These are phyloP conservation scores for Colletotrichum spinosum DNA, from an alignment of 2,329 filamentous ascomycete species.

Conservation along the genomic window DNA sequence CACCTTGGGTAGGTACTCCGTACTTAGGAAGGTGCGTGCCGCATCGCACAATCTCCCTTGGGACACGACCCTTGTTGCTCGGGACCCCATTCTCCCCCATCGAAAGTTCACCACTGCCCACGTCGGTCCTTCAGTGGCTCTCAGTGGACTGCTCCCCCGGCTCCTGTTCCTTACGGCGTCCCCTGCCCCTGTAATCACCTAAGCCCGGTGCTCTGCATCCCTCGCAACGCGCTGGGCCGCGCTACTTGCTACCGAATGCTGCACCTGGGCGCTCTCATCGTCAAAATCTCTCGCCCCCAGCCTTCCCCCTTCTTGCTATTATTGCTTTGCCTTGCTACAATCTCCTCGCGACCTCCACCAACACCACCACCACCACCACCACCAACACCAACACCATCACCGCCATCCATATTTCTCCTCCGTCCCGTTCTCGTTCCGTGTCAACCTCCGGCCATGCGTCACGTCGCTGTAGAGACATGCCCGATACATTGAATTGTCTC, in stretches of 20 bases:
- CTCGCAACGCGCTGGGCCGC: constrained; percentile 5
- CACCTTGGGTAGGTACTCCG: too few relatives aligned
- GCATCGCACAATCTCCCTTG: not conserved
- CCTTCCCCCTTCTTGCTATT: constrained; percentile 13
- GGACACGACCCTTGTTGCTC: too few relatives aligned
- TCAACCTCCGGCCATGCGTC: constrained; percentile 15
- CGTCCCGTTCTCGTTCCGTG: not conserved
- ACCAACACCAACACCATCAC: constrained; percentile 5
- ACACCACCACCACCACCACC: constrained; percentile 8
- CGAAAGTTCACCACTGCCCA: constrained; percentile 2
- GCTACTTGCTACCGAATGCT: not conserved
- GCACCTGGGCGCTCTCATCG: constrained; percentile 9
- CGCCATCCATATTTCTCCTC: not conserved
- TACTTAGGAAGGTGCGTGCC: not conserved
- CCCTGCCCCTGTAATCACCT: constrained; percentile 14
- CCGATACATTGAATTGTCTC: constrained; percentile 39
- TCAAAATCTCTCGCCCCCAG: constrained; percentile 32
- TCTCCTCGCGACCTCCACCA: not conserved
- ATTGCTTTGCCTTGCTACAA: not conserved
- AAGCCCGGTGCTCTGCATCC: constrained; percentile 7
- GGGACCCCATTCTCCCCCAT: not conserved
- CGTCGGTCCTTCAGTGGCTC: constrained; percentile 17
- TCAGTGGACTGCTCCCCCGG: constrained; percentile 20
- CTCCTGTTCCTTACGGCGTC: constrained; percentile 22
- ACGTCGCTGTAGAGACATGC: constrained; percentile 33